phyloP scores from a whole-genome alignment of 176 grass and related monocot species.

The Bolboschoenus planiculmis region DNA sequence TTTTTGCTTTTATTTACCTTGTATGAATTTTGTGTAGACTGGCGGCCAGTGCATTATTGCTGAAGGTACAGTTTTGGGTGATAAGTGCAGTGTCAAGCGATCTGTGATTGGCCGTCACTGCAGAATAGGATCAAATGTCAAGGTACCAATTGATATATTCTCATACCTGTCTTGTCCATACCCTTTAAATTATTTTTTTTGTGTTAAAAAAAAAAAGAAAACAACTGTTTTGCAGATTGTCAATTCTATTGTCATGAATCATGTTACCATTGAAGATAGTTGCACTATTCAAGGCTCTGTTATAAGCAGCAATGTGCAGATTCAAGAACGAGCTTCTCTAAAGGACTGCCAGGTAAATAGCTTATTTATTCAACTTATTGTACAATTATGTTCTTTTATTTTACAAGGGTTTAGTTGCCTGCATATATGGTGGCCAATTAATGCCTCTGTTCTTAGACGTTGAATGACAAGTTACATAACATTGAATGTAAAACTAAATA shows the following conservation, averaged over 20 bases:
- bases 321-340: conserved; percentile 85
- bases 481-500: background rate
- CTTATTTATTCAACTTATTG: background rate
- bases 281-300: conserved; percentile 92
- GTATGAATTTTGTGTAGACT: conserved; percentile 42
- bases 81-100: conserved; percentile 96
- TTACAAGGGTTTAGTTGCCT: background rate
- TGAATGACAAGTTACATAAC: background rate
- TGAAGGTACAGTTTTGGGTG: conserved; percentile 90
- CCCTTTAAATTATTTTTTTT: conserved; percentile 9
- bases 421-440: background rate
- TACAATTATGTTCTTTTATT: background rate
- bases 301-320: conserved; percentile 87
- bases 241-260: conserved; percentile 92
- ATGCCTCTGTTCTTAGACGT: background rate
- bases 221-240: conserved; percentile 67
- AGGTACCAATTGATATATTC: conserved; percentile 40
- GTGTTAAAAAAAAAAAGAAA: conserved; percentile 3
- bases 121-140: conserved; percentile 96
- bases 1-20: background rate
- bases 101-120: conserved; percentile 95
- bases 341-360: conserved; percentile 88
- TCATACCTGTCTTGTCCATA: background rate
- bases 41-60: conserved; percentile 92
- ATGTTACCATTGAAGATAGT: conserved; percentile 91